Conservation (phyloP, 2,329 filamentous ascomycete genomes). For the Alternaria incomplexa region DNA sequence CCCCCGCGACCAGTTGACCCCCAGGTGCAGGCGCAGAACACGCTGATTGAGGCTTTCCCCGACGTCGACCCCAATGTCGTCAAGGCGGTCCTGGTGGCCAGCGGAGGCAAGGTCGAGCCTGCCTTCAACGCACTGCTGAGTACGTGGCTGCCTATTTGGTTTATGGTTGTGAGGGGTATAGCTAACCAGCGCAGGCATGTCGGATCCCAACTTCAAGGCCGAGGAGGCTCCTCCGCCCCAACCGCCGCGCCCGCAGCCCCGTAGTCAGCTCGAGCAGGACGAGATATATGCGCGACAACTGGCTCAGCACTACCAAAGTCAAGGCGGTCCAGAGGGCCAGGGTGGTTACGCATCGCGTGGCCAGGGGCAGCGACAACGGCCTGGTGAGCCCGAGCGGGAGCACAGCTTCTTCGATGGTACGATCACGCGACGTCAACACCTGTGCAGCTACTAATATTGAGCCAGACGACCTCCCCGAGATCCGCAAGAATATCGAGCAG, state of each 20-base stretch:
- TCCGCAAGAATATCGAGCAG: conserved; percentile 90
- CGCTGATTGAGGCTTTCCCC: conserved; percentile 92
- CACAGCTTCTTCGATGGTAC: conserved; percentile 86
- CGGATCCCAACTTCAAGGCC: conserved; percentile 58
- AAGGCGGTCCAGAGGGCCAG: conserved; percentile 38
- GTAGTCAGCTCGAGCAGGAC: conserved; percentile 86
- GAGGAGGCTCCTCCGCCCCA: conserved; percentile 70
- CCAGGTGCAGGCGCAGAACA: conserved; percentile 83
- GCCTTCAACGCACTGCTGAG: conserved; percentile 94
- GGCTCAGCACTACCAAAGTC: conserved; percentile 80
- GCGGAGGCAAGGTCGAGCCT: conserved; percentile 84
- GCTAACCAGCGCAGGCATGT: conserved; percentile 54
- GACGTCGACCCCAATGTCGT: conserved; percentile 79
- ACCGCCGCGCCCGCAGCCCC: conserved; percentile 76
- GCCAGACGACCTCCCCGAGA: conserved; percentile 88
- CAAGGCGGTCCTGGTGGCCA: conserved; percentile 86
- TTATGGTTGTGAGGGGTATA: neutral
- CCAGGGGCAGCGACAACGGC: conserved; percentile 55
- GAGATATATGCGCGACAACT: conserved; percentile 91
- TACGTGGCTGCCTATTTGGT: conserved; percentile 49
- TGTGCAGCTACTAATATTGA: neutral
- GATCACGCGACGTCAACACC: neutral
- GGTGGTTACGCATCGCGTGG: conserved; percentile 26
- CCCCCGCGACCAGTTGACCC: conserved; percentile 83
- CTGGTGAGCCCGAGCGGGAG: conserved; percentile 68